Evolutionary conservation across 2,329 filamentous ascomycete species (phyloP).

Genomic region (Anisogramma anomala): DNA sequence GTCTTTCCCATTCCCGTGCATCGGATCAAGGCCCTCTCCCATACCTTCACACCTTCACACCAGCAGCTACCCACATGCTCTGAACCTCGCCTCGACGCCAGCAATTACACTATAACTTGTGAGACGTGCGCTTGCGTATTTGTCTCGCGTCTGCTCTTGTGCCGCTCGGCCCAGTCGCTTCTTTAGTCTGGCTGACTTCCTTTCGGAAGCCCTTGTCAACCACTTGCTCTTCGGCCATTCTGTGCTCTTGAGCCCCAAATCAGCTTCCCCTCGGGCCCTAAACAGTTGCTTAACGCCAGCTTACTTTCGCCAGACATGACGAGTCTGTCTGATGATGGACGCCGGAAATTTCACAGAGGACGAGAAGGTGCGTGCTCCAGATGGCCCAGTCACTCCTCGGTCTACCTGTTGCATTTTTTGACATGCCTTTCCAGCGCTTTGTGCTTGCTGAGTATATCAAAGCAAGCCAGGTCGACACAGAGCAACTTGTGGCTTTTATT

Average conservation of each 20-base stretch:
- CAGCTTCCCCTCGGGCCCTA: not conserved
- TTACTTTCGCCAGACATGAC: slow-evolving; percentile 11
- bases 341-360: slow-evolving; percentile 32
- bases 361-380: slow-evolving; percentile 36
- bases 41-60: too few species aligned
- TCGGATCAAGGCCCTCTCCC: not conserved
- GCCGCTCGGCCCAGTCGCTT: slow-evolving; percentile 3
- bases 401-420: not conserved
- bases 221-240: slow-evolving; percentile 10
- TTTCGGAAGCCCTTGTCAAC: slow-evolving; percentile 6
- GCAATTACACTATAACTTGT: not conserved
- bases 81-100: too few species aligned
- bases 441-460: slow-evolving; percentile 48
- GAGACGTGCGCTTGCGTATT: slow-evolving; percentile 28
- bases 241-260: slow-evolving; percentile 7
- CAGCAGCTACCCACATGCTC: too few species aligned
- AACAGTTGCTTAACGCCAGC: not conserved
- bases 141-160: slow-evolving; percentile 13
- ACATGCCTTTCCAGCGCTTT: slow-evolving; percentile 35
- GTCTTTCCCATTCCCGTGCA: slow-evolving; percentile 1
- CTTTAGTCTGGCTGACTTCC: slow-evolving; percentile 3
- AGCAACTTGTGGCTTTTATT: slow-evolving; percentile 36
- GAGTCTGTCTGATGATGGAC: slow-evolving; percentile 26
- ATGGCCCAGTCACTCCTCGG: not conserved
- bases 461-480: slow-evolving; percentile 37